Evolutionary conservation across 1,284 basidiomycete genomes (phyloP).

Genomic region (Coniferiporia weirii): DNA sequence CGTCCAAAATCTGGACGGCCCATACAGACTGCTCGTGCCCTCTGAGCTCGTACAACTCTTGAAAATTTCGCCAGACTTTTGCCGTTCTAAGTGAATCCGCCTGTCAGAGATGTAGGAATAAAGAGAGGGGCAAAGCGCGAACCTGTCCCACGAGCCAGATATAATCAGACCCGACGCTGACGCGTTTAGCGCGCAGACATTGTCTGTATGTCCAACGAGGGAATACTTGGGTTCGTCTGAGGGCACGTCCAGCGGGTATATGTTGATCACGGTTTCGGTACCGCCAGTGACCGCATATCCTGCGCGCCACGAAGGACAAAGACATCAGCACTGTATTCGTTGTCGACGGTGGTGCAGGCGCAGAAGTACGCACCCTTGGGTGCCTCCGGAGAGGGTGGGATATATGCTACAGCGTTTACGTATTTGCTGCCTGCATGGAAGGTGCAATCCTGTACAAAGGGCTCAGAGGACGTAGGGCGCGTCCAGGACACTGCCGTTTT

Average conservation of each 20-base stretch:
- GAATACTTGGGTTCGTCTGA: constrained; percentile 68
- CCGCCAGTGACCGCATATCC: constrained; percentile 83
- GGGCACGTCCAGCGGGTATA: constrained; percentile 58
- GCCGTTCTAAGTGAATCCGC: constrained; percentile 61
- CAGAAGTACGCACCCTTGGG: constrained; percentile 52
- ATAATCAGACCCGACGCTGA: constrained; percentile 69
- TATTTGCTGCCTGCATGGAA: constrained; percentile 71
- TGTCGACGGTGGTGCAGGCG: constrained; percentile 11
- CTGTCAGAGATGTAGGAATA: constrained; percentile 1
- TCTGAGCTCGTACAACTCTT: constrained; percentile 70
- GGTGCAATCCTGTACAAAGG: constrained; percentile 49
- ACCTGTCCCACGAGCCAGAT: constrained; percentile 98
- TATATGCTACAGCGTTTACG: constrained; percentile 78
- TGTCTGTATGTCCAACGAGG: constrained; percentile 86
- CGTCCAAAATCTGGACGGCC: constrained; percentile 83
- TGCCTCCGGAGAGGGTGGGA: constrained; percentile 60
- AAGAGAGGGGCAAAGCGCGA: constrained; percentile 28
- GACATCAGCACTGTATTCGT: no score
- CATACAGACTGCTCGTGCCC: constrained; percentile 93
- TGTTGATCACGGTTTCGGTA: constrained; percentile 79
- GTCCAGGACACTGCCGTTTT: constrained; percentile 84
- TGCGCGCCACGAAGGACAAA: constrained; percentile 30
- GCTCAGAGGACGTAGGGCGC: constrained; percentile 40
- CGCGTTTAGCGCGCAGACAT: constrained; percentile 84
- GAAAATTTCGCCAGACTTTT: constrained; percentile 87